These are phyloP conservation scores for Cryptococcus hybrid DNA, from an alignment of 1,284 basidiomycete species.

Conservation along the genomic window DNA sequence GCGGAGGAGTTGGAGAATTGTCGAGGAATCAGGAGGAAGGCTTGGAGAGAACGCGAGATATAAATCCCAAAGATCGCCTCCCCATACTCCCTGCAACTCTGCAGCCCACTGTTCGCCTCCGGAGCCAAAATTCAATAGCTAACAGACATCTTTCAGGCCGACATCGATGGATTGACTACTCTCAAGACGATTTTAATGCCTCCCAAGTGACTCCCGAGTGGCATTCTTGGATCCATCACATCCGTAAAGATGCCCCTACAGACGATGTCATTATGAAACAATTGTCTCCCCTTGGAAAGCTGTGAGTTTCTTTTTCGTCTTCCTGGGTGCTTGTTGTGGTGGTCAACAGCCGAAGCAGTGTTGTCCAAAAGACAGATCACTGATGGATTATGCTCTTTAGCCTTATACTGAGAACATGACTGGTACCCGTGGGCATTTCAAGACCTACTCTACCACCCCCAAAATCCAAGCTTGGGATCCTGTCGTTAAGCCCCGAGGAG, in stretches of 20 bases:
- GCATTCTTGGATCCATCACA: constrained; percentile 93
- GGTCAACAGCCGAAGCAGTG: background rate
- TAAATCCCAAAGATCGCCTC: background rate
- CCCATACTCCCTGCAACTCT: background rate
- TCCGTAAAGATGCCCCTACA: constrained; percentile 73
- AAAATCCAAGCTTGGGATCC: constrained; percentile 84
- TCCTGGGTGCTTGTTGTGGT: background rate
- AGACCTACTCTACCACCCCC: constrained; percentile 80
- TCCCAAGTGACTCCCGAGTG: constrained; percentile 89
- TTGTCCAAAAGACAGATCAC: background rate
- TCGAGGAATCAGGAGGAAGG: background rate
- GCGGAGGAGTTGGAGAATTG: background rate
- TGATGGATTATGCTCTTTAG: constrained; percentile 47
- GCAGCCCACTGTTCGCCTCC: background rate
- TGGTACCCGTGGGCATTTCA: constrained; percentile 84
- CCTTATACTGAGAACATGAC: constrained; percentile 83
- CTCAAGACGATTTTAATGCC: constrained; percentile 83
- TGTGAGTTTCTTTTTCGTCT: constrained; percentile 56
- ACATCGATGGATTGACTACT: constrained; percentile 89
- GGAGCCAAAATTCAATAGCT: background rate
- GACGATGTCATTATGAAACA: constrained; percentile 70
- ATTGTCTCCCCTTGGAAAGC: constrained; percentile 74
- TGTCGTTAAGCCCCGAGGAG: constrained; percentile 54
- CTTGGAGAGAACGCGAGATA: background rate
- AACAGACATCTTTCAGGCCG: constrained; percentile 59